Evolutionary conservation across 1,284 basidiomycete species (phyloP), one percentile per base, ranked within the genome.

Genomic region (Melampsora americana): DNA sequence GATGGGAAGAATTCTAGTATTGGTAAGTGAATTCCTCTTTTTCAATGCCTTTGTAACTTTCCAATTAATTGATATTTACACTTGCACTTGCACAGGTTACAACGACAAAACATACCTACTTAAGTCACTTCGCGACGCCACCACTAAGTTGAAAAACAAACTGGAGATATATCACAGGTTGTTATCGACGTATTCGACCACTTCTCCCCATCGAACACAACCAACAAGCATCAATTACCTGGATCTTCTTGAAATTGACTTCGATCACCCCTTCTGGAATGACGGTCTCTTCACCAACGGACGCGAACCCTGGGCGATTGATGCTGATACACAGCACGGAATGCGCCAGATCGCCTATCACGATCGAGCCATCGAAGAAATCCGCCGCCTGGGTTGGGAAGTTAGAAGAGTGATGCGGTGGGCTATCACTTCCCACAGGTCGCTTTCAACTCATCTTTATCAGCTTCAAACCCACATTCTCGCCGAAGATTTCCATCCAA

Each of bases 381-480:
- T 67, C 11, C 42, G 39, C 11, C 23, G 66, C 20, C 3, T 67
- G 9, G 66, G 66, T 28, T 67, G 66, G 66, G 66, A 67, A 67
- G 20, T 12, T 42, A 66, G 65, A n/a, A 6, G 65, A 20, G 14
- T 20, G 20, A 66, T 66, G 35, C 2, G 39, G 42, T 66, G 65
- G 65, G 32, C 65, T 9, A 66, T 46, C 20, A 18, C 7, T 14
- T 39, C 20, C 5, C 65, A 66, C 65, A 66, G 14, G 3, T 3
- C 39, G 5, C 32, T 65, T 32, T 53, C 18, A 53, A 23, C 16
- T 53, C 50, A 20, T 53, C 50, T 20, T 53, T 23, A 16, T 5
- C 50, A 16, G 14, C 16, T 53, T 20, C 50, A 53, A 12, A 9
- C 35, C 3, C 50, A 20, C 3, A 16, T 3, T 20, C 23, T 12